Percentiles rank a stretch among this genome's conserved stretches.
Conservation (phyloP, 1,284 basidiomycete species). For the Puccinia coronata region DNA sequence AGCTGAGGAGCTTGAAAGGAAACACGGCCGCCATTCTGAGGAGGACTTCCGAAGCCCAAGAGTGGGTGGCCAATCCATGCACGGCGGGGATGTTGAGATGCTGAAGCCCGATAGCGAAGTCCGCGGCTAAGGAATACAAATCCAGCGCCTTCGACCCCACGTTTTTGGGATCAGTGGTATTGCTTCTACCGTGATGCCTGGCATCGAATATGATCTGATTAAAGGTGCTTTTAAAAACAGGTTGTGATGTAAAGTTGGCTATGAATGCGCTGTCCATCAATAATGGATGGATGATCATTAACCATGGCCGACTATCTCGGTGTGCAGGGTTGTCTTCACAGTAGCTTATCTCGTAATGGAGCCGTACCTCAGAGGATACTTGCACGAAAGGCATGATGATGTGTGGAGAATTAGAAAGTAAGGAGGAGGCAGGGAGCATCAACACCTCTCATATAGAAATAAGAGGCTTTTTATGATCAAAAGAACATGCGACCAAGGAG, state of each 20-base stretch:
- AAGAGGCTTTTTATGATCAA: too few relatives aligned
- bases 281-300: slow-evolving; percentile 25
- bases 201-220: slow-evolving; percentile 26
- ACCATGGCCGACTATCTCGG: neutral
- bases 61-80: slow-evolving; percentile 15
- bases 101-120: slow-evolving; percentile 27
- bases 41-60: slow-evolving; percentile 28
- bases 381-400: slow-evolving; percentile 7
- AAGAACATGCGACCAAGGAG: too few relatives aligned
- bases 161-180: neutral
- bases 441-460: too few relatives aligned
- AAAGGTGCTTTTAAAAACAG: neutral
- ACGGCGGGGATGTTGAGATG: slow-evolving; percentile 18
- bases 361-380: slow-evolving; percentile 3
- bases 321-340: neutral
- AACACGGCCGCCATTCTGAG: slow-evolving; percentile 28
- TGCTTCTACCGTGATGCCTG: slow-evolving; percentile 17
- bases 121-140: slow-evolving; percentile 22
- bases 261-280: slow-evolving; percentile 23
- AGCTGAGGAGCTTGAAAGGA: neutral
- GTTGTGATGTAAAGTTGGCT: neutral
- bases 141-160: neutral
- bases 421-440: too few relatives aligned
- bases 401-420: too few relatives aligned
- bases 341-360: slow-evolving; percentile 29